Evolutionary conservation across 2,329 filamentous ascomycete genomes (phyloP), one percentile per base, ranked within the genome.

Genomic region (Fusarium sp.): DNA sequence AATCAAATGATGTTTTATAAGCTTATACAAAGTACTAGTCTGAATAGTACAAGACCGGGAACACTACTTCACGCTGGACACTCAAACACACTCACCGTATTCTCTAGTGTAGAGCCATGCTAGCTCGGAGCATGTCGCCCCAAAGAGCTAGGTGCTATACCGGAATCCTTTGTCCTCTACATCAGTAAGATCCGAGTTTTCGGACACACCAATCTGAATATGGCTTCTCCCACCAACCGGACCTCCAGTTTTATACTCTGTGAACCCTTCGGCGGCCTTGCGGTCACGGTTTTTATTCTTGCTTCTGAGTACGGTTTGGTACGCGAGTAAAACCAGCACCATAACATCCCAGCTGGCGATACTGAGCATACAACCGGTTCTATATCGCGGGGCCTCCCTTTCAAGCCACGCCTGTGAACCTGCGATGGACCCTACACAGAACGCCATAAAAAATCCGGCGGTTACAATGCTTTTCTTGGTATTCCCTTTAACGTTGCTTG

Each of bases 401-500:
- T 65, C 45, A 30, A 49, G 49, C 73, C 73, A 74, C 4, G 64
- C 61, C 32, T 71, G 67, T 14, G 73, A 70, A 2, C 58, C 63
- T 9, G 65, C 65, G 17, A 76, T 75, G 36, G 67, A 72, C 3
- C 71, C 74, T 5, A 68, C 58, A 30, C 71, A 73, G 36, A 74
- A 75, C 2, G 58, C 60, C 44, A 75, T 68, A 44, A 75, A 76
- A 58, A 75, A 75, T 0, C 58, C 62, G 4, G 66, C 65, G 21
- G 58, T 72, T 2, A 74, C 73, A 5, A 69, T 60, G 12, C 62
- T 65, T 48, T 71, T 72, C 60, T 76, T 76, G 10, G 74, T 76
- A 44, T 73, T 75, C 7, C 74, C 74, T 47, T 75, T 74, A 5
- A 76, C 65, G 26, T 75, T 76, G 15, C 71, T 72, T 2, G 73